Evolutionary conservation across 2,329 filamentous ascomycete genomes (phyloP), one percentile per base, ranked within the genome.

Genomic region (Diplodia intermedia): DNA sequence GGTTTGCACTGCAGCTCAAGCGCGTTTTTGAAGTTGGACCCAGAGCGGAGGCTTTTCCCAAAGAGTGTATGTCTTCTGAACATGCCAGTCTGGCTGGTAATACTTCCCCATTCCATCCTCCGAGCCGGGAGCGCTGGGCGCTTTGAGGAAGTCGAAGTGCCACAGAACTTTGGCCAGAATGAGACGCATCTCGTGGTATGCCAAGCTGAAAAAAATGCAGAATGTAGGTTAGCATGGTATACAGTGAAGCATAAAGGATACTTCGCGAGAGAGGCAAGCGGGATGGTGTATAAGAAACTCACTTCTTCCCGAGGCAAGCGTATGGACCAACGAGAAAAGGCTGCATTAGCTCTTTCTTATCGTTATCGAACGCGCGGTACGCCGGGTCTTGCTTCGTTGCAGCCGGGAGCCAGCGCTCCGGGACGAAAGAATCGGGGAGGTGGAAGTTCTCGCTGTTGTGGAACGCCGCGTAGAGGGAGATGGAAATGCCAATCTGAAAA

Each of bases 291-390:
- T 23, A 23, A 23, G 23, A 23, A 15, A 73, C 76, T 70, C 71
- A 78, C 76, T 78, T 78, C 69, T 77, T 78, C 2, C 77, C 77
- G 33, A 79, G 31, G 63, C 78, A 79, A 53, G 78, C 74, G 23
- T 82, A 73, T 0, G 80, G 75, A 0, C 83, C 83, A 47, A 79
- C 73, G 1, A 77, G 79, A 71, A 85, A 85, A 0, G 82, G 74
- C 23, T 83, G 78, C 14, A 82, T 68, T 18, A 73, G 80, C 6
- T 72, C 73, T 50, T 73, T 76, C 29, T 78, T 72, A 47, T 79
- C 77, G 66, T 52, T 40, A 69, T 65, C 20, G 61, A 76, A 76
- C 29, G 52, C 56, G 68, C 23, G 23, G 23, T 23, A 23, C 6
- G 49, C 6, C 18, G 49, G n/a, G 60, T 66, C 2, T 74, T 23